Evolutionary conservation across 331 rosid species (phyloP), one percentile per base, ranked within the genome.

Genomic region (Malus hybrid): DNA sequence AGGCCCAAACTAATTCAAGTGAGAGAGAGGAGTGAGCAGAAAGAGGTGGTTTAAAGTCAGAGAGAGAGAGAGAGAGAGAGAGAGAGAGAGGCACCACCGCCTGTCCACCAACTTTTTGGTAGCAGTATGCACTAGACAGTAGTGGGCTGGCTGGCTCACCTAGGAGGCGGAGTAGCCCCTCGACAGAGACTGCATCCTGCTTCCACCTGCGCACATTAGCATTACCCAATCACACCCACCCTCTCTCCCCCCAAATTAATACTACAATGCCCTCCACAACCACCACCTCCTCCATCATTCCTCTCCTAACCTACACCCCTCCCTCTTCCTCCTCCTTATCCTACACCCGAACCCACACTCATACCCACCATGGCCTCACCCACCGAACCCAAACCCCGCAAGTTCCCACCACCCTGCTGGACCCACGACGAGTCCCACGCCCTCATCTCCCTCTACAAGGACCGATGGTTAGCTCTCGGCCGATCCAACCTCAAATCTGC

Each of bases 401-500:
- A 60, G 46, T 80, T 76, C 65, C 85, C 89, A 0, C 78, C 93
- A 61, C 93, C 88, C 0, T 88, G 93, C 65, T 88, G 93, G 93
- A 79, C 91, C 9, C 86, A 83, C 48, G 91, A 88, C 19, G 92
- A 89, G 60, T 85, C 90, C 16, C 84, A 80, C 3, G 88, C 90
- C 24, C 81, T 89, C 29, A 87, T 89, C 71, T 86, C 88, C 56
- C 79, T 87, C 11, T 89, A 86, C 68, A 85, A 90, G 10, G 87
- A 86, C 6, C 86, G 83, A 36, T 89, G 90, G 92, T 83, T 82
- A 72, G 85, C 94, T 20, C 94, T 89, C 33, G 84, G 85, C 67
- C 90, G 94, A 15, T 87, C 87, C 10, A 87, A 89, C 57, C 93
- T 89, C 71, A 89, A 87, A 55, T 86, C 95, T 6, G 65, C 78